Evolutionary conservation across 176 grass and related monocot species (phyloP), one percentile per base, ranked within the genome.

Genomic region (Bromus sterilis): DNA sequence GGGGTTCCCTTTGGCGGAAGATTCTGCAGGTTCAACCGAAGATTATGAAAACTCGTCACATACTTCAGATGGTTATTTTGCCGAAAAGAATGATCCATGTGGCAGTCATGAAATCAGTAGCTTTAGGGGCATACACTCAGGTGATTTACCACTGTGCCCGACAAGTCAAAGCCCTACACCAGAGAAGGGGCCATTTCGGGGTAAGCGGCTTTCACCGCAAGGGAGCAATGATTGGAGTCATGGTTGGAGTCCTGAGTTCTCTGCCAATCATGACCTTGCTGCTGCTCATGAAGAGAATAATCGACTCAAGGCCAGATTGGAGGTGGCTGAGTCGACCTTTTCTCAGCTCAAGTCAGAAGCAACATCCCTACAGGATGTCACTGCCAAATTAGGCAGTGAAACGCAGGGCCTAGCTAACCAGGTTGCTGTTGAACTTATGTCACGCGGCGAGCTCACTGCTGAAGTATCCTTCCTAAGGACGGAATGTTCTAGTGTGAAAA

Each of bases 251-350:
- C 87, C 88, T 48, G 89, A 89, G 66, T 88, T 84, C 56, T 89
- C 84, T 64, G 62, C 69, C 29, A 87, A 82, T 77, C 88, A 91
- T 86, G 90, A 93, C 86, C 76, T 90, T 87, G 57, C 79, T 55
- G 79, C 86, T 76, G 89, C 86, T 82, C 88, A 77, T 93, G 91
- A 93, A 64, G 91, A 99, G 61, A 93, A 90, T 85, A 93, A 88
- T 77, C 82, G 40, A 41, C 86, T 95, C 42, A 99, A 85, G 75
- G 75, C 74, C 70, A 89, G 93, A 80, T 35, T 99, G 89, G 96
- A 99, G 88, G 93, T 91, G 32, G 91, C 96, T 29, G 96, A 95
- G 41, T 93, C 89, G 30, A 82, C 84, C 20, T 99, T 99, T 93
- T 90, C 88, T 82, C 89, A 99, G 76, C 89, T 99, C 26, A 91